A percentile compares a stretch with the other conserved stretches of the same genome.
These are phyloP conservation scores for Barnettozyma vustinii DNA, from an alignment of 805 yeast genomes.

Conservation along the genomic window DNA sequence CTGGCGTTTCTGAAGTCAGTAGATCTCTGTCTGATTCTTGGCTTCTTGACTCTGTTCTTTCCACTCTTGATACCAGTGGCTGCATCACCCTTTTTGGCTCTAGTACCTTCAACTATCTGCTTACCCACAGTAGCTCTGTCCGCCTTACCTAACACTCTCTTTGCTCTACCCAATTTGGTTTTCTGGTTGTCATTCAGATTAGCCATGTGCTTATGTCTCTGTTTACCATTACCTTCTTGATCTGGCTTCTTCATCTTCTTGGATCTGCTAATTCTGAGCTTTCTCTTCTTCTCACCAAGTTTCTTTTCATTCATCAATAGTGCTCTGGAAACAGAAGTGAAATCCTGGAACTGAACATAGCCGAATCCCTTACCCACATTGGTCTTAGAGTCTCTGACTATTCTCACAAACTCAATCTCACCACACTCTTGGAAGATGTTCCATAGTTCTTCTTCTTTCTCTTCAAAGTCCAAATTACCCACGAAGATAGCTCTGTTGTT, in stretches of 20 bases:
- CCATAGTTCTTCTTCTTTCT: conserved; percentile 87
- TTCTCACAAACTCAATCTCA: conserved; percentile 81
- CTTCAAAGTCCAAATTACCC: conserved; percentile 92
- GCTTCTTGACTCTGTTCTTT: conserved; percentile 41
- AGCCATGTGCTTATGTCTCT: conserved; percentile 18
- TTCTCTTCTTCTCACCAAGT: conserved; percentile 43
- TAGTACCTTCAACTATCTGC: conserved; percentile 59
- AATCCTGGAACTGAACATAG: conserved; percentile 81
- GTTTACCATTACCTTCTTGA: conserved; percentile 9
- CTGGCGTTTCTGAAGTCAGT: conserved; percentile 33
- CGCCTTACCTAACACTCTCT: conserved; percentile 67
- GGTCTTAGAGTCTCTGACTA: conserved; percentile 87
- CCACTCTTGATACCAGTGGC: conserved; percentile 59
- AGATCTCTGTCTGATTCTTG: conserved; percentile 42
- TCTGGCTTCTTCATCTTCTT: conserved; percentile 30
- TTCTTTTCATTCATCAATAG: conserved; percentile 69
- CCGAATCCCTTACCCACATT: conserved; percentile 98
- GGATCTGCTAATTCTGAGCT: conserved; percentile 73
- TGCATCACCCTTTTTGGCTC: conserved; percentile 66
- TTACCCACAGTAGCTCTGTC: conserved; percentile 68
- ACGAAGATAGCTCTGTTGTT: conserved; percentile 81
- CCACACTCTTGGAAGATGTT: conserved; percentile 63
- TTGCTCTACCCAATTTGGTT: conserved; percentile 78
- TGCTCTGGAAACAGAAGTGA: conserved; percentile 74
- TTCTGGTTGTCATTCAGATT: conserved; percentile 59